Conservation (phyloP, 2,329 filamentous ascomycete genomes). For the Colletotrichum cordylinicola region DNA sequence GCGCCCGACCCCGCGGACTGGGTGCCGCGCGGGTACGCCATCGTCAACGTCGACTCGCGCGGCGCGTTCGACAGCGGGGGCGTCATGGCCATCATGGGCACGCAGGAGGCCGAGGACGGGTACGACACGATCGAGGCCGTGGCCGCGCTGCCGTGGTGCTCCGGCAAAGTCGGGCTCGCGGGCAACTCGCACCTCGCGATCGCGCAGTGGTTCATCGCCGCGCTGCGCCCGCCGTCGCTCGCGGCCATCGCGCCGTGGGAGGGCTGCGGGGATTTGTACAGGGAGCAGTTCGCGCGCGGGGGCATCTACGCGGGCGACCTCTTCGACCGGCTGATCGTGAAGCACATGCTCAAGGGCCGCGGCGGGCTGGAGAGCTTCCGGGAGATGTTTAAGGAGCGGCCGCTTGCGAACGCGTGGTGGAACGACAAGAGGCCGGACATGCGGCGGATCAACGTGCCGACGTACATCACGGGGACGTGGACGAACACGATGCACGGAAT, state of each 20-base stretch:
- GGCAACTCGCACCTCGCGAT: conserved; percentile 32
- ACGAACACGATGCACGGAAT: conserved; percentile 23
- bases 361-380: conserved; percentile 26
- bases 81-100: conserved; percentile 27
- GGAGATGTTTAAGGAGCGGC: conserved; percentile 26
- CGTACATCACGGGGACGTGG: conserved; percentile 23
- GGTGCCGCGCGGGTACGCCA: conserved; percentile 31
- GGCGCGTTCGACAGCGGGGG: conserved; percentile 29
- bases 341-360: conserved; percentile 25
- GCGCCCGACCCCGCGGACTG: conserved; percentile 34
- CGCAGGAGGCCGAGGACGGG: conserved; percentile 28
- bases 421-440: conserved; percentile 28
- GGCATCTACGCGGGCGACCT: conserved; percentile 25
- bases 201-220: conserved; percentile 28
- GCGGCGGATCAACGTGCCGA: conserved; percentile 26
- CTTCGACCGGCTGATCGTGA: conserved; percentile 24
- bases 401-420: conserved; percentile 28
- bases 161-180: conserved; percentile 30
- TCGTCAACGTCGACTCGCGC: conserved; percentile 34
- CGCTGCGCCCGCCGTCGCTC: conserved; percentile 19
- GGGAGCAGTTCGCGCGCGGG: conserved; percentile 29
- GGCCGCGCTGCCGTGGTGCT: conserved; percentile 27
- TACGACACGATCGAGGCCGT: conserved; percentile 30
- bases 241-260: conserved; percentile 43
- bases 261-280: conserved; percentile 34